Conservation (phyloP, 306 rosid genomes). For the Sechiopsis laciniata region DNA sequence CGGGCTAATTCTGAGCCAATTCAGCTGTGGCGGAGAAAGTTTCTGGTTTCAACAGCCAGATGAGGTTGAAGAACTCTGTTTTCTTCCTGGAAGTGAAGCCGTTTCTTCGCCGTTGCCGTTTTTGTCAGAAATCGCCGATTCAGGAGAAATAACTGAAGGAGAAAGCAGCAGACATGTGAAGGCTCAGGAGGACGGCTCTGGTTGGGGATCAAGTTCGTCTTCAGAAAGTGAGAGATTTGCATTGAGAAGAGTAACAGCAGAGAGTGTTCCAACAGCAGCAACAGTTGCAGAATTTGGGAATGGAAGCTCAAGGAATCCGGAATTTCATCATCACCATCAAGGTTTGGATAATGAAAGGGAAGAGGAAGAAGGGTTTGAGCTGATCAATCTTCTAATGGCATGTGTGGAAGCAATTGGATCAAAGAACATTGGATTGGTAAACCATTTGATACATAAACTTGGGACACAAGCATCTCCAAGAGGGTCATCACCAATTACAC, state of each 20-base stretch:
- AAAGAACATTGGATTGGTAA: constrained; percentile 52
- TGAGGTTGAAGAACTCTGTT: constrained; percentile 58
- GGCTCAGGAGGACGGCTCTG: constrained; percentile 32
- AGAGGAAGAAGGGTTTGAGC: constrained; percentile 62
- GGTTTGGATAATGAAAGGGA: constrained; percentile 40
- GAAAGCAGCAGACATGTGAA: constrained; percentile 41
- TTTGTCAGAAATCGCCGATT: constrained; percentile 57
- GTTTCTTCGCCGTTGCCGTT: constrained; percentile 52
- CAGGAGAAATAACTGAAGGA: constrained; percentile 26
- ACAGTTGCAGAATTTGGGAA: constrained; percentile 55
- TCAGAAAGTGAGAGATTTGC: constrained; percentile 59
- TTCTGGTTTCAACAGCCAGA: constrained; percentile 59
- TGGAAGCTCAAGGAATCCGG: constrained; percentile 49
- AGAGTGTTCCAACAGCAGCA: constrained; percentile 25
- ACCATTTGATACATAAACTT: constrained; percentile 63
- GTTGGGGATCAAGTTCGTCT: constrained; percentile 45
- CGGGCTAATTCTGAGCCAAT: constrained; percentile 41
- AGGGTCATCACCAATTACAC: constrained; percentile 48
- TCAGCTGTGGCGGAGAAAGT: constrained; percentile 43
- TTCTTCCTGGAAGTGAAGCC: constrained; percentile 54
- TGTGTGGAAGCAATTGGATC: constrained; percentile 81
- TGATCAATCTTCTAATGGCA: constrained; percentile 57
- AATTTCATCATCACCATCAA: constrained; percentile 29
- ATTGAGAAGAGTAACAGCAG: constrained; percentile 38
- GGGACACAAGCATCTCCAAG: constrained; percentile 82